Evolutionary conservation across 176 grass and related monocot genomes (phyloP).

Genomic region (Oryza rufipogon): DNA sequence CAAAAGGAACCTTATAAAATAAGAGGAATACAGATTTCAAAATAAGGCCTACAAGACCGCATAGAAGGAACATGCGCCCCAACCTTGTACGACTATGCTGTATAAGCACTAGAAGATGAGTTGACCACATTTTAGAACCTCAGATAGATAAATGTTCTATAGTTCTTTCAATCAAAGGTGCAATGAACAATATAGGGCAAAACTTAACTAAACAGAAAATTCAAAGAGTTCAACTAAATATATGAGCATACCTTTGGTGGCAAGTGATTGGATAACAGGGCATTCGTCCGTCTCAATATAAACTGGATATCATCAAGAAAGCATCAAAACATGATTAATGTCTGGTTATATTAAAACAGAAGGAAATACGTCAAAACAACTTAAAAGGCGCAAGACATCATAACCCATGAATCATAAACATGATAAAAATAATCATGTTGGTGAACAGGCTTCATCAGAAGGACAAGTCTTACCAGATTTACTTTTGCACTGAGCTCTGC

Average conservation of each 20-base stretch:
- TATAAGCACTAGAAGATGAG: background rate
- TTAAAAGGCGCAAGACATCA: conserved; percentile 14
- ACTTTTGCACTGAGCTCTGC: conserved; percentile 90
- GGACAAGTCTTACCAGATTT: conserved; percentile 69
- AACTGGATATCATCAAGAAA: conserved; percentile 74
- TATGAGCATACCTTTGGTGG: conserved; percentile 85
- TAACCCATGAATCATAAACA: conserved; percentile 20
- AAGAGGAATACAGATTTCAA: background rate
- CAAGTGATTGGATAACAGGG: conserved; percentile 92
- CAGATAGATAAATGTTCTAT: background rate
- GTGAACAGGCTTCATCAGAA: conserved; percentile 13
- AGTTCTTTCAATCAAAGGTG: conserved; percentile 15
- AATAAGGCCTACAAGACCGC: background rate
- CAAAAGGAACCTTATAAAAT: conserved; percentile 3
- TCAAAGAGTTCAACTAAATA: conserved; percentile 15
- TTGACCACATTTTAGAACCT: background rate
- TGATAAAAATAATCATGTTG: background rate
- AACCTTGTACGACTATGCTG: background rate
- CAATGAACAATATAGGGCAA: background rate
- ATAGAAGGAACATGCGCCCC: background rate
- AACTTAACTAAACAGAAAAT: conserved; percentile 26
- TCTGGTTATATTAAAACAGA: conserved; percentile 6
- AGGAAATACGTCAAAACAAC: conserved; percentile 18
- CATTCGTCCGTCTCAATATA: conserved; percentile 92
- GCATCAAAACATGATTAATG: conserved; percentile 36